These are phyloP conservation scores for Triticum urartu DNA, from an alignment of 176 grass and related monocot genomes.

Conservation along the genomic window DNA sequence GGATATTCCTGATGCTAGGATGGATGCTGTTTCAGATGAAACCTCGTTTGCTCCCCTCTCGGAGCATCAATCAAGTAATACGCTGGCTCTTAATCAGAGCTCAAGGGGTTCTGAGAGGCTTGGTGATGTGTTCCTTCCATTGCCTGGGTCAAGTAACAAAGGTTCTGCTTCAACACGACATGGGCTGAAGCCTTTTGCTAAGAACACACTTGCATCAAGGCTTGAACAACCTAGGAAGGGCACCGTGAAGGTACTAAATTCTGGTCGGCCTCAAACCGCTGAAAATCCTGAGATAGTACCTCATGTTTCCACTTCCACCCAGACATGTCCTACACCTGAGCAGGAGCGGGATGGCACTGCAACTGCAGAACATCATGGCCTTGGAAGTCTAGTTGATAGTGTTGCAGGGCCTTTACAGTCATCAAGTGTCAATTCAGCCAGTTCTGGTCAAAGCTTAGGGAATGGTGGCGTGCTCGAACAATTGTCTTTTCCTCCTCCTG, in stretches of 20 bases:
- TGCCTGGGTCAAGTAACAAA: conserved; percentile 66
- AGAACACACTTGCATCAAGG: conserved; percentile 65
- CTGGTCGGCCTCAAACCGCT: conserved; percentile 36
- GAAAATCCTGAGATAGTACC: conserved; percentile 44
- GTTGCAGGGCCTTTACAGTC: conserved; percentile 38
- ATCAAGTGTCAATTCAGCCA: conserved; percentile 30
- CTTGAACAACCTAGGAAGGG: conserved; percentile 63
- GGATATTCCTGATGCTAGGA: conserved; percentile 47
- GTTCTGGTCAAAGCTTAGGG: conserved; percentile 35
- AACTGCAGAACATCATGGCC: conserved; percentile 27
- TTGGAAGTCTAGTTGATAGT: conserved; percentile 28
- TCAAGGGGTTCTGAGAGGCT: conserved; percentile 53
- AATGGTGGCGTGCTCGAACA: conserved; percentile 53
- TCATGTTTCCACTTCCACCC: conserved; percentile 29
- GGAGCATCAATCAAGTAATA: conserved; percentile 73
- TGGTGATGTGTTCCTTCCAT: conserved; percentile 78
- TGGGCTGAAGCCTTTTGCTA: conserved; percentile 63
- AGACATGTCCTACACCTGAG: conserved; percentile 37
- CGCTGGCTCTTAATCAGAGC: conserved; percentile 62
- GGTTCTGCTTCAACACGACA: conserved; percentile 43
- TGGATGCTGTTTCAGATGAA: conserved; percentile 52
- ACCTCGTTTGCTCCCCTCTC: conserved; percentile 53
- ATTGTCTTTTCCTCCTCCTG: conserved; percentile 80
- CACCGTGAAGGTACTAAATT: conserved; percentile 51
- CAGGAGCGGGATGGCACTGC: conserved; percentile 36